A percentile compares a stretch with the other conserved stretches of the same genome.
phyloP scores from a whole-genome alignment of 108 stramenopile genomes.

The Stephanodiscus triporus region DNA sequence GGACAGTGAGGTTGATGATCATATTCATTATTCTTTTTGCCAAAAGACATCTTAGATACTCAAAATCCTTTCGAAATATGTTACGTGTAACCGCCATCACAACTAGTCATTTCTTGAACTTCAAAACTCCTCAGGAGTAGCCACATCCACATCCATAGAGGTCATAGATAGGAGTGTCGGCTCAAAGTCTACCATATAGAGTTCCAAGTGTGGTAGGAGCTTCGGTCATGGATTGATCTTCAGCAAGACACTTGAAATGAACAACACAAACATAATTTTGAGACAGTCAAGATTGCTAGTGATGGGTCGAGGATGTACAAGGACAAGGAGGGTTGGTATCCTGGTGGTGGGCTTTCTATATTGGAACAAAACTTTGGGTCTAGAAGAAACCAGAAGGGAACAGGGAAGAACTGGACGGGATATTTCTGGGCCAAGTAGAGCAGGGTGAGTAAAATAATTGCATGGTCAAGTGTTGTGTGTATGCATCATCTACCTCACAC shows the following conservation, averaged over 20 bases:
- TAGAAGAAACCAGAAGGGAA: not conserved
- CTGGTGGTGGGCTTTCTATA: not conserved
- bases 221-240: constrained; percentile 14
- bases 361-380: constrained; percentile 14
- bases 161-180: constrained; percentile 4
- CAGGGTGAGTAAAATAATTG: not conserved
- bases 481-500: not conserved
- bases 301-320: constrained; percentile 1
- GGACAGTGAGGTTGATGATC: not conserved
- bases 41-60: not conserved
- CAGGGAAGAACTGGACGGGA: not conserved
- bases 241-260: constrained; percentile 13
- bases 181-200: not conserved
- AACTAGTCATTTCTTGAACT: constrained; percentile 9
- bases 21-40: not conserved
- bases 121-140: not conserved
- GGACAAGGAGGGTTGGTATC: constrained; percentile 18
- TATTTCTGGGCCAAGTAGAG: not conserved
- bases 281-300: constrained; percentile 8
- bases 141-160: too few species aligned
- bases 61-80: not conserved
- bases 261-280: not conserved
- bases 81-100: not conserved
- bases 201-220: not conserved
- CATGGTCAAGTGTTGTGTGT: not conserved